Evolutionary conservation across 2,329 filamentous ascomycete species (phyloP), one percentile per base, ranked within the genome.

Genomic region (Colletotrichum agaves): DNA sequence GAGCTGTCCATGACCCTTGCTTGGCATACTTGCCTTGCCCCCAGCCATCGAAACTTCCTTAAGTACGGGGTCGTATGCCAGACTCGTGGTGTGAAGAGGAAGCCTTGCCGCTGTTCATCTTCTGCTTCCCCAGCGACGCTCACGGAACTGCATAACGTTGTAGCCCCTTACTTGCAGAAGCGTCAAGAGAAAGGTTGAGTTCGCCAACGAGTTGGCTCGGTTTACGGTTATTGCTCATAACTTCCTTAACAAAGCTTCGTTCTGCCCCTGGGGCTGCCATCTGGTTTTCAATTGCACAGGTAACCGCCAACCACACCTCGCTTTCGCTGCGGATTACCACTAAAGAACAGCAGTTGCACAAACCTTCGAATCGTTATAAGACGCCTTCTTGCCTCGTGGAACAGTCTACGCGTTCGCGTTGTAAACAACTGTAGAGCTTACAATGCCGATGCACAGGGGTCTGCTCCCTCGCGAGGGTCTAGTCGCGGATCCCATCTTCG

Each of bases 401-500:
- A 49, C 27, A 19, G 17, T 15, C 19, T 13, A 7, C 37, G 31
- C 39, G 5, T 37, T 43, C 44, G 31, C 39, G 8, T 37, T 35
- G 12, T 31, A 19, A 27, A 13, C 21, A 44, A 7, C 17, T 15
- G 33, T 37, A 33, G 6, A 15, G 19, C 12, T 27, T 41, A 60
- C 7, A 23, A 71, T 71, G 69, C 67, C 69, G 41, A 61, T 87
- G 73, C 83, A 86, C 75, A 81, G 83, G 60, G 84, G 85, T 69
- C 77, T 85, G 71, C 75, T 87, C 35, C 85, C 85, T 17, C 84
- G 85, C 67, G 85, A 88, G 78, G 86, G 85, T 52, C 84, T 91
- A 74, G 87, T 84, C 39, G 81, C 82, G 67, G 90, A 92, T 74
- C 86, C 89, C 12, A 70, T 92, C 67, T 78, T 85, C 39, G 82